Conservation (phyloP, 352 stramenopile genomes). For the Globisporangium yorkense region DNA sequence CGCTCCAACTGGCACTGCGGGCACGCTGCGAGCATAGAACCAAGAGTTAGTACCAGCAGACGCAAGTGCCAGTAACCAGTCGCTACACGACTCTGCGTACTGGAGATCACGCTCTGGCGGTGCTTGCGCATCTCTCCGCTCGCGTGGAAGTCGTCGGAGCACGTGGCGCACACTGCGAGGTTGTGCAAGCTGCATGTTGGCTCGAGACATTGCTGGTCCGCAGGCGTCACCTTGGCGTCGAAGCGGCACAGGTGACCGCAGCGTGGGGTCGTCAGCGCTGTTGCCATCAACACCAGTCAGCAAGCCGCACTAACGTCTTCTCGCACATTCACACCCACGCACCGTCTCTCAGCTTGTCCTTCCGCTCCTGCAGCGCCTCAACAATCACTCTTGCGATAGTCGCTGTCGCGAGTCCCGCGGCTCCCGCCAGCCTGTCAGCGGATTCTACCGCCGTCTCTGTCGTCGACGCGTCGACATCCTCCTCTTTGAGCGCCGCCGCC, state of each 20-base stretch:
- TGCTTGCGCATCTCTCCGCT: constrained; percentile 15
- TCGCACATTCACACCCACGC: no score
- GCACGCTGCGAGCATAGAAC: constrained; percentile 32
- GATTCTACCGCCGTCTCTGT: no score
- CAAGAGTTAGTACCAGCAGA: neutral
- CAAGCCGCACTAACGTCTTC: no score
- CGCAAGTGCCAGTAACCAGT: neutral
- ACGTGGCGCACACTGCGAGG: constrained; percentile 11
- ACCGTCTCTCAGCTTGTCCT: no score
- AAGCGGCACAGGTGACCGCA: constrained; percentile 2
- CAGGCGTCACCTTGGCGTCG: neutral
- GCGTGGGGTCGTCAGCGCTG: constrained; percentile 8
- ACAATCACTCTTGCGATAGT: no score
- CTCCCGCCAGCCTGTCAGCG: no score
- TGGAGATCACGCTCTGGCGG: constrained; percentile 14
- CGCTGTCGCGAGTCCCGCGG: no score
- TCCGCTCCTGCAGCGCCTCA: no score
- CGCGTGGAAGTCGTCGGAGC: constrained; percentile 10
- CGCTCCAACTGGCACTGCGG: constrained; percentile 47
- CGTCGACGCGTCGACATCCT: no score
- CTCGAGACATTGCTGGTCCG: constrained; percentile 14
- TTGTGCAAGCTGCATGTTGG: constrained; percentile 4
- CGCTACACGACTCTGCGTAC: constrained; percentile 15
- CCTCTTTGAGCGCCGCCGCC: no score
- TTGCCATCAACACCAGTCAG: neutral